phyloP scores from a whole-genome alignment of 1,139 yeast genomes.

The Magnusiomyces tetraspermus region DNA sequence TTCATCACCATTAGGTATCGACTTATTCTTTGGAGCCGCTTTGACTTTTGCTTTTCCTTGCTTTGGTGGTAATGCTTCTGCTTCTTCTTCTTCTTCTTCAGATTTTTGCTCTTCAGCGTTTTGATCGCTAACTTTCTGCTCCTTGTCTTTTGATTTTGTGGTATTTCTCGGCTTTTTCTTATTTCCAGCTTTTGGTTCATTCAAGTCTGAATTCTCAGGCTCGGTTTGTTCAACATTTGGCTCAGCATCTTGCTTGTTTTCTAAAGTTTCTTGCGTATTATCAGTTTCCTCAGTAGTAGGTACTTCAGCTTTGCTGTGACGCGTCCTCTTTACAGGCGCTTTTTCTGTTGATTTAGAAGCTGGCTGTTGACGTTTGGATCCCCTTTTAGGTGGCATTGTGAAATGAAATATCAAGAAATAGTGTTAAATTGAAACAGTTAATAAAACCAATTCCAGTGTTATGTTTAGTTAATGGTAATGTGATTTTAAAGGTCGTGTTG shows the following conservation, averaged over 20 bases:
- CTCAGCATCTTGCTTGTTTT: background rate
- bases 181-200: too few relatives aligned
- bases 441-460: too few relatives aligned
- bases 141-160: too few relatives aligned
- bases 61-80: background rate
- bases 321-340: background rate
- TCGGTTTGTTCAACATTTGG: background rate
- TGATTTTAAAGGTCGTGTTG: too few relatives aligned
- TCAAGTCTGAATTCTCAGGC: too few relatives aligned
- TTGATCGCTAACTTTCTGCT: background rate
- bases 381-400: conserved; percentile 2
- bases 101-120: background rate
- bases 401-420: too few relatives aligned
- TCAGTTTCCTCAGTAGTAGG: background rate
- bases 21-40: too few relatives aligned
- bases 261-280: background rate
- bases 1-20: too few relatives aligned
- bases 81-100: background rate
- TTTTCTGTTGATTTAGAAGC: background rate
- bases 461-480: too few relatives aligned
- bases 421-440: too few relatives aligned
- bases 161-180: too few relatives aligned
- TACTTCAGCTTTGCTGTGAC: background rate
- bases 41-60: background rate
- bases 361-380: background rate